Evolutionary conservation across 176 grass and related monocot species (phyloP).

Genomic region (Olyra latifolia): DNA sequence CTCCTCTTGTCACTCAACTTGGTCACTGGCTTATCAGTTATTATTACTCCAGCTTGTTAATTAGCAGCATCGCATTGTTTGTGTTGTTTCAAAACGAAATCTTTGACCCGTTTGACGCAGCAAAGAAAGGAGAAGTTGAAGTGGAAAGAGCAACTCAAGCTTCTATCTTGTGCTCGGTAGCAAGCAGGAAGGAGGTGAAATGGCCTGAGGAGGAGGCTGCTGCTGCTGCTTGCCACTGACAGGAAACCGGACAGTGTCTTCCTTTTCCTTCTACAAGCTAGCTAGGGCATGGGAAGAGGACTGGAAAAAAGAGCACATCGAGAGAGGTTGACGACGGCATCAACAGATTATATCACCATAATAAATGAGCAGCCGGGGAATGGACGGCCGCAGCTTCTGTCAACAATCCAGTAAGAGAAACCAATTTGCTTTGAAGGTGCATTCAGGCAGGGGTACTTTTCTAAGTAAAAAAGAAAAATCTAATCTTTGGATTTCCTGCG

Average conservation of each 20-base stretch:
- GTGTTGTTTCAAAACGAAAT: neutral
- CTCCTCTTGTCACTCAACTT: too few species aligned
- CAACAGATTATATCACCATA: neutral
- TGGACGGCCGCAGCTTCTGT: neutral
- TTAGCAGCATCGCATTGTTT: neutral
- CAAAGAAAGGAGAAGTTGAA: neutral
- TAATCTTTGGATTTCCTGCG: too few species aligned
- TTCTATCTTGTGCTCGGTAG: neutral
- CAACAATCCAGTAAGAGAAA: neutral
- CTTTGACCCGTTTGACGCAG: neutral
- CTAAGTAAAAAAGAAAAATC: neutral
- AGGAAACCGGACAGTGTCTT: neutral
- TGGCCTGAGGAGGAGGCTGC: neutral
- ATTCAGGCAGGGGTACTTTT: neutral
- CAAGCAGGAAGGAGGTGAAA: neutral
- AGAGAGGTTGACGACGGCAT: neutral
- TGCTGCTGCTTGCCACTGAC: neutral
- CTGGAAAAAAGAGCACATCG: neutral
- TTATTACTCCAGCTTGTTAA: neutral
- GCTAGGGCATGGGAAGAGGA: neutral
- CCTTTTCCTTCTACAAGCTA: neutral
- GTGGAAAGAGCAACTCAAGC: conserved; percentile 4
- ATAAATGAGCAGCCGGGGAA: neutral
- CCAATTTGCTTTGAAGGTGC: neutral
- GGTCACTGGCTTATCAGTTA: too few species aligned